Evolutionary conservation across 805 yeast species (phyloP), one percentile per base, ranked within the genome.

Genomic region (Candida vartiovaarae): DNA sequence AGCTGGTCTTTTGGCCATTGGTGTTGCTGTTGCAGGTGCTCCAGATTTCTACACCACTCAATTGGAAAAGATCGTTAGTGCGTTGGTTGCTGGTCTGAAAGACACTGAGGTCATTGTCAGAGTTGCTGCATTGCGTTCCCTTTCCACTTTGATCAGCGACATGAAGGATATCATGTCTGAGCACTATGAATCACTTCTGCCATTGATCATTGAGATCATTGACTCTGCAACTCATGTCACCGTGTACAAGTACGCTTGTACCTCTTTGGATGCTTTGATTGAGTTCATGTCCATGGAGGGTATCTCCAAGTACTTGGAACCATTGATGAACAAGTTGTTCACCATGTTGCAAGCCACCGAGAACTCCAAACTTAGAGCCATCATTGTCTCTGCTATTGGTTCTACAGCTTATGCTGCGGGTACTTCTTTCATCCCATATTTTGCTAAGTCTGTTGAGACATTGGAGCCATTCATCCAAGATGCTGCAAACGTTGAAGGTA

Each of bases 351-450:
- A 79, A 56, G 72, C 76, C 50, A 86, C 95, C 39, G 74, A 80
- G 54, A 83, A 90, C 24, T 77, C 95, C 11, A 67, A 66, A 47
- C 71, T 85, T 60, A 83, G 80, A 63, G 69, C 85, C 39, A 86
- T 87, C 47, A 82, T 85, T 59, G 96, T 93, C 47, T 85, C 95
- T 42, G 96, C 97, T 34, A 86, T 93, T 62, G 98, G 98, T 44
- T 90, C 98, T 34, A 87, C 96, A 47, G 98, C 99, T 28, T 89
- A 83, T 61, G 95, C 98, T 45, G 80, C 96, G 36, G 96, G 97
- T 66, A 81, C 82, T 56, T 75, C 84, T 34, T 93, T 86, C 67
- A 70, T 75, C 47, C 97, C 98, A 47, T 93, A 76, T 71, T 91
- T 91, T 65, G 77, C 80, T 59, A 76, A 80, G 50, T 84, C 96